A percentile compares a stretch with the other conserved stretches of the same genome.
phyloP scores from a whole-genome alignment of 768 basidiomycete species.

The Termitomyces sp. region DNA sequence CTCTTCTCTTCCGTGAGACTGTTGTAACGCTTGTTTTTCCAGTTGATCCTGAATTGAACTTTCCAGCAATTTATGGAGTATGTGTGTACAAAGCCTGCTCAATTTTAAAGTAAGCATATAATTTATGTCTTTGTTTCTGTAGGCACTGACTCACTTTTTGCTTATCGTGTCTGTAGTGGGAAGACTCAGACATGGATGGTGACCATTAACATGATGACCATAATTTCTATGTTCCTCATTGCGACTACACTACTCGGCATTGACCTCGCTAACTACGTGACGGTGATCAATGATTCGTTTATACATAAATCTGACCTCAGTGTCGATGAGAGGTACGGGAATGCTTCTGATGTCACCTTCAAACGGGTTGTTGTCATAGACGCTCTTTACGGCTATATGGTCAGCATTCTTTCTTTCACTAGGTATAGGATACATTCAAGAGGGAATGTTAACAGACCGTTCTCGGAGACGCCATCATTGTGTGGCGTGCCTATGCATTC shows the following conservation, averaged over 20 bases:
- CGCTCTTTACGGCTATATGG: constrained; percentile 8
- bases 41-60: background rate
- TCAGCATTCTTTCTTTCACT: background rate
- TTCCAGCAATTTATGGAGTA: constrained; percentile 5
- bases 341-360: constrained; percentile 1
- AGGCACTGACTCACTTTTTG: background rate
- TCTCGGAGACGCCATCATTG: constrained; percentile 4
- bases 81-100: constrained; percentile 5
- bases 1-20: constrained; percentile 3
- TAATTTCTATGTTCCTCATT: constrained; percentile 5
- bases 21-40: background rate
- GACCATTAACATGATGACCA: constrained; percentile 2
- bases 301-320: constrained; percentile 3
- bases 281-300: background rate
- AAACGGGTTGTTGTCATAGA: constrained; percentile 4
- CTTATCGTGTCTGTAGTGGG: background rate
- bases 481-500: constrained; percentile 8
- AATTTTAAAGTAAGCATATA: background rate
- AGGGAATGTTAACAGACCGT: background rate
- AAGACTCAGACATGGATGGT: constrained; percentile 1
- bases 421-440: background rate
- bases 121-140: background rate
- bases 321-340: background rate
- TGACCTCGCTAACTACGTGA: constrained; percentile 6
- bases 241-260: constrained; percentile 3